Base-by-base conservation (phyloP, 176 grass and related monocot species). In the Panicum miliaceum region DNA sequence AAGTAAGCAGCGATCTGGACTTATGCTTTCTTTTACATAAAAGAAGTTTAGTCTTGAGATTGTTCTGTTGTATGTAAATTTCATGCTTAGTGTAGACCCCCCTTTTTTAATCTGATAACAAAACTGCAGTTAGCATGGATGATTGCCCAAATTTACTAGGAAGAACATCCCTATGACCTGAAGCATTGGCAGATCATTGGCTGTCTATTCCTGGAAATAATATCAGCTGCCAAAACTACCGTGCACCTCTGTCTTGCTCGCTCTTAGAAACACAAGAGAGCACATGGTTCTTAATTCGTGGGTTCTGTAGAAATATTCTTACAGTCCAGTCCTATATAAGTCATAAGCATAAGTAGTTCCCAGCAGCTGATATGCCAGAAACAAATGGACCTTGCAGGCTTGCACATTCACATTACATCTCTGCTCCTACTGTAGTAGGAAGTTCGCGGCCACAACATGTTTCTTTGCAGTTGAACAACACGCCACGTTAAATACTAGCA, bases 401-500 rank as follows among this genome's bases (percentile, higher is more conserved):
- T 47, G 43, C 23, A 72, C 5, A 57, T 56, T n/a, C 36, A 79
- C 19, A 79, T 59, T 48, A 66, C 48, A 83, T 51, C 57, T 73
- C 26, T 73, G 37, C 68, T 72, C n/a, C 45, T 58, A 18, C 23
- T 67, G 12, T 48, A 25, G 22, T 60, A 38, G 20, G 42, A 57
- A 82, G 64, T 68, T 64, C 48, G 15, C 13, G 19, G 7, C 12
- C 20, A 25, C 36, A 71, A 46, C 41, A 48, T 73, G 78, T 70
- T 85, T 81, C 62, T 68, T 75, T 45, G 50, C 68, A 68, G 50
- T 63, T 60, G 40, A 84, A 76, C 42, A 43, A 43, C 34, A 70
- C 6, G 4, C 15, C 48, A 23, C 37, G 15, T 77, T 18, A 63
- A 82, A 77, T 76, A 25, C 43, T 80, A 35, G 19, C n/a, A 41